These are phyloP conservation scores for Arabis alpina DNA, from an alignment of 345 rosid species.

Conservation along the genomic window DNA sequence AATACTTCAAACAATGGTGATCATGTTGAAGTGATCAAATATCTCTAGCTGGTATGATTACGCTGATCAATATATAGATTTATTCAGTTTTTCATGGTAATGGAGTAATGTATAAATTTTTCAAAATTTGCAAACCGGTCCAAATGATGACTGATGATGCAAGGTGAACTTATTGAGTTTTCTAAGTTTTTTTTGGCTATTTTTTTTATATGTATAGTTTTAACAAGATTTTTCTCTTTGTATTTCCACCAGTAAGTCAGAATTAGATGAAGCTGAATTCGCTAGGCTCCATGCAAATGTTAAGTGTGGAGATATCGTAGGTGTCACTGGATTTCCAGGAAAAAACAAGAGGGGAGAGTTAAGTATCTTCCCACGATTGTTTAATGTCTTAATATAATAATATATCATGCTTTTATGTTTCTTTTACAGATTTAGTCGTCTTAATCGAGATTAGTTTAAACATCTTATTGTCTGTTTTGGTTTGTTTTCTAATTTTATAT, in stretches of 20 bases:
- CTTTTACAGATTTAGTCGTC: no score
- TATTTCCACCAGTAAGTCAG: conserved; percentile 60
- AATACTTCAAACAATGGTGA: conserved; percentile 53
- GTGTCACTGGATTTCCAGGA: conserved; percentile 81
- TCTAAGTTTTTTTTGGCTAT: neutral
- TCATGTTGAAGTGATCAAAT: conserved; percentile 54
- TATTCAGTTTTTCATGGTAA: no score
- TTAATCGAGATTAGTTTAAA: no score
- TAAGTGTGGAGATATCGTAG: conserved; percentile 90
- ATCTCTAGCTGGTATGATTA: conserved; percentile 65
- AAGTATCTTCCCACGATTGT: conserved; percentile 69
- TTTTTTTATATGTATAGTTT: no score
- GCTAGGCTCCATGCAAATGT: conserved; percentile 59
- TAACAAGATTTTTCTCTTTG: neutral
- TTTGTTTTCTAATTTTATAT: no score
- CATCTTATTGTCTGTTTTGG: no score
- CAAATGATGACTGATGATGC: conserved; percentile 94
- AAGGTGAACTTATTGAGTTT: conserved; percentile 50
- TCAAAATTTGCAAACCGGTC: conserved; percentile 52
- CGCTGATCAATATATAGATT: neutral
- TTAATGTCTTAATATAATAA: conserved; percentile 54
- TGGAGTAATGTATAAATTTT: no score
- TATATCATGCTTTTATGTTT: no score
- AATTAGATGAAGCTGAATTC: conserved; percentile 64
- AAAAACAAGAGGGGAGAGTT: conserved; percentile 84